These are phyloP conservation scores for Roridomyces roridus DNA, from an alignment of 768 basidiomycete genomes.

Conservation along the genomic window DNA sequence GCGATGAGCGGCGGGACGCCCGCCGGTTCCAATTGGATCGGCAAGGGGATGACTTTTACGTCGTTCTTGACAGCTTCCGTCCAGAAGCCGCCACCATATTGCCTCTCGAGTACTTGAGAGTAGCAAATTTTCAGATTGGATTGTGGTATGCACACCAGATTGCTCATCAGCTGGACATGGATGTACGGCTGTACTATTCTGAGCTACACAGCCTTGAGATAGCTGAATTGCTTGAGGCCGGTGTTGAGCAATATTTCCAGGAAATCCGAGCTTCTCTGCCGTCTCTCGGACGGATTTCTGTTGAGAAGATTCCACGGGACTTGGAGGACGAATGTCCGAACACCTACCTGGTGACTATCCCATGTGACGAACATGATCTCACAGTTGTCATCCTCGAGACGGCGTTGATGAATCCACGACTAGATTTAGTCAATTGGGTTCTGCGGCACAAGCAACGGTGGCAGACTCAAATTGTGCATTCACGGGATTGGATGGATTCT, in stretches of 20 bases:
- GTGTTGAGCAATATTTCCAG: background rate
- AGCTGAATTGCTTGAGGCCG: background rate
- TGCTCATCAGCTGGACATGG: background rate
- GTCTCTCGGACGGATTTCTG: too few relatives aligned
- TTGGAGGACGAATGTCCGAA: background rate
- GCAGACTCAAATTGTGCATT: too few relatives aligned
- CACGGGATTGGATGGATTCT: too few relatives aligned
- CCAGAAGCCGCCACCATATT: background rate
- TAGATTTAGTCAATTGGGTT: background rate
- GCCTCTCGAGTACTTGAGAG: slow-evolving; percentile 6
- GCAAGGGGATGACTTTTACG: background rate
- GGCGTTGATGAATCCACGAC: background rate
- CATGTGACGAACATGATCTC: background rate
- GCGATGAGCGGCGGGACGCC: background rate
- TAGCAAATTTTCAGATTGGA: background rate
- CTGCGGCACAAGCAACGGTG: too few relatives aligned
- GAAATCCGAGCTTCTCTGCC: background rate
- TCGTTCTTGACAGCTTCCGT: background rate
- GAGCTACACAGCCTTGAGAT: background rate
- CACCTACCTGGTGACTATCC: background rate
- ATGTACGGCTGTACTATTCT: too few relatives aligned
- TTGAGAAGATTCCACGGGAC: background rate
- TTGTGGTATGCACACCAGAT: slow-evolving; percentile 5
- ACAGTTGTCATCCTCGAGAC: background rate
- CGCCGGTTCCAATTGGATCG: background rate